Base-by-base conservation (phyloP, 306 rosid species). In the Rosa multiflora region DNA sequence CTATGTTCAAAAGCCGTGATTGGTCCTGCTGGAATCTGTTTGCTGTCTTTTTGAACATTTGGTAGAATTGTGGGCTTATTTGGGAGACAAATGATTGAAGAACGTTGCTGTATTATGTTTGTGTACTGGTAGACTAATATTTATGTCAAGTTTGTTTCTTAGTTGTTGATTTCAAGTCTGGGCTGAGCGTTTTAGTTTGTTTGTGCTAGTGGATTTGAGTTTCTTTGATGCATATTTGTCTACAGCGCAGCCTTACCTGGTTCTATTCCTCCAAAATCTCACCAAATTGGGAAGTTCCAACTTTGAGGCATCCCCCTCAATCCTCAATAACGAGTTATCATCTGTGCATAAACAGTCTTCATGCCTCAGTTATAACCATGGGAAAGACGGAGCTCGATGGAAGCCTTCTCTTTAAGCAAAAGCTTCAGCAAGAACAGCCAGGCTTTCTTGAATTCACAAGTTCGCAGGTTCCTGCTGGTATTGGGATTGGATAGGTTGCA, bases 21-120 rank as follows among this genome's bases (percentile, higher is more conserved):
- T 81, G 85, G 78, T 90, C 87, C 86, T 61, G 78, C 90, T 79
- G 88, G 85, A 86, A 77, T 83, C 71, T 79, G 84, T 81, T 75
- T 70, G 67, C 78, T 46, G 74, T 69, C 76, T 73, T 81, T 68
- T 74, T 55, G 66, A 80, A 44, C 79, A 32, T 62, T 76, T 82
- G 74, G 67, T 70, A 53, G 49, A 74, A 48, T 49, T 70, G 35
- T 77, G 78, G 56, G 40, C 76, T 46, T 75, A 82, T 76, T 53
- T 66, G 64, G 77, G 68, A 55, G 66, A 67, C 67, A 26, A 37
- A 67, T 73, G 40, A 69, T 79, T 55, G 81, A 72, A 59, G 80
- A 80, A 79, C 72, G 46, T 49, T 84, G 56, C 53, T 66, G 69
- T 59, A 46, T 74, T 53, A 39, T 32, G 72, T 76, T 83, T 64